Conservation (phyloP, 129 eudicot species). For the Rutidosis leptorrhynchoides region DNA sequence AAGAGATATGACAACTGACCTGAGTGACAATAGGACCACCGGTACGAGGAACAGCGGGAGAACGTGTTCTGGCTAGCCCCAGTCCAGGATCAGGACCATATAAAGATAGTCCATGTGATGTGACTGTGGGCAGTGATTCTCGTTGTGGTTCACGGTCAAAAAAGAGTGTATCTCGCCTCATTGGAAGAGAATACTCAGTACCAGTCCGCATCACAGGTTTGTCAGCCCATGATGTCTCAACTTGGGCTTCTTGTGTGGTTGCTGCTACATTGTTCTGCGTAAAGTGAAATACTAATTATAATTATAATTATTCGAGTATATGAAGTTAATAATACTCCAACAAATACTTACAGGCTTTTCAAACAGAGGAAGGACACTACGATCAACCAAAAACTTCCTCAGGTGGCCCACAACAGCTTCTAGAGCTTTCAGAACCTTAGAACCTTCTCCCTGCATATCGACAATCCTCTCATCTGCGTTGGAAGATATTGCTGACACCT, state of each 20-base stretch:
- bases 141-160: constrained; percentile 66
- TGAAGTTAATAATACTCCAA: background rate
- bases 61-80: constrained; percentile 31
- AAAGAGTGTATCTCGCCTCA: constrained; percentile 56
- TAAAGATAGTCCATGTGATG: constrained; percentile 48
- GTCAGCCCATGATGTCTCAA: constrained; percentile 66
- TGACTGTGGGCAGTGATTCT: constrained; percentile 41
- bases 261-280: constrained; percentile 48
- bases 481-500: constrained; percentile 42
- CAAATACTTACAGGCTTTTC: constrained; percentile 64
- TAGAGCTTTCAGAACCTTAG: constrained; percentile 64
- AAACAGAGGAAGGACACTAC: constrained; percentile 70
- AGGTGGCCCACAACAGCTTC: constrained; percentile 74
- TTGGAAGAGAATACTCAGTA: constrained; percentile 44
- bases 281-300: background rate
- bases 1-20: constrained; percentile 37
- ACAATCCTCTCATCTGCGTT: constrained; percentile 72
- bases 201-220: constrained; percentile 43
- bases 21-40: constrained; percentile 67
- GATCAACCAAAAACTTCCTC: constrained; percentile 85
- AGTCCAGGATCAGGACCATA: constrained; percentile 61
- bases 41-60: constrained; percentile 48
- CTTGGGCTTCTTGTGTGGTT: constrained; percentile 45
- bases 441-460: constrained; percentile 79
- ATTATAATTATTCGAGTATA: background rate